Evolutionary conservation across 768 basidiomycete species (phyloP).

Genomic region (Tephrocybe sp.): DNA sequence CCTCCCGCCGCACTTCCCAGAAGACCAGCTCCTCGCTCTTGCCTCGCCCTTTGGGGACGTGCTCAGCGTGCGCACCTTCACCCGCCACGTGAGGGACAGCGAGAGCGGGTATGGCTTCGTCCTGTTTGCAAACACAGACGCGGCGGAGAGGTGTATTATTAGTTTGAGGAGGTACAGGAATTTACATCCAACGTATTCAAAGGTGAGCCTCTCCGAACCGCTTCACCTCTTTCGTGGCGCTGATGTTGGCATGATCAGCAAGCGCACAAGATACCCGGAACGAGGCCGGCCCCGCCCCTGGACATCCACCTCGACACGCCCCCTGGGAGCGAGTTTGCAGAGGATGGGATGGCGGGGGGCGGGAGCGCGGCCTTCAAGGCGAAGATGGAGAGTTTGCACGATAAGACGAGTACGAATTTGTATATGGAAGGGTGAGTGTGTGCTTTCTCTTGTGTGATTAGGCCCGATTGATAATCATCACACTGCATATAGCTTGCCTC

Average conservation of each 20-base stretch:
- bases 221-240: too few relatives aligned
- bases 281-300: constrained; percentile 24
- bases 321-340: not conserved
- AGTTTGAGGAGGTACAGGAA: constrained; percentile 70
- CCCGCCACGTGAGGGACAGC: constrained; percentile 76
- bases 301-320: constrained; percentile 4
- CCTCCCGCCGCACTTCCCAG: constrained; percentile 79
- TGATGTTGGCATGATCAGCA: constrained; percentile 27
- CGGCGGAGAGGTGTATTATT: constrained; percentile 75
- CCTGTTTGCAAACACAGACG: constrained; percentile 60
- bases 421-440: constrained; percentile 69
- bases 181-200: constrained; percentile 85
- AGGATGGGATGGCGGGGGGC: not conserved
- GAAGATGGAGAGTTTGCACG: constrained; percentile 76
- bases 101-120: constrained; percentile 78
- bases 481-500: constrained; percentile 48
- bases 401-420: constrained; percentile 68
- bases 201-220: constrained; percentile 58
- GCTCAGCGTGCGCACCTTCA: constrained; percentile 81
- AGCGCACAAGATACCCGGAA: constrained; percentile 84
- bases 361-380: constrained; percentile 60
- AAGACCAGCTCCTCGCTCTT: constrained; percentile 75
- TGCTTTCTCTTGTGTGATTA: not conserved
- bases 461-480: not conserved
- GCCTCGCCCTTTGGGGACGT: constrained; percentile 72